Evolutionary conservation across 192 early-diverging fungal genomes (phyloP).

Genomic region (Coemansia umbellata): DNA sequence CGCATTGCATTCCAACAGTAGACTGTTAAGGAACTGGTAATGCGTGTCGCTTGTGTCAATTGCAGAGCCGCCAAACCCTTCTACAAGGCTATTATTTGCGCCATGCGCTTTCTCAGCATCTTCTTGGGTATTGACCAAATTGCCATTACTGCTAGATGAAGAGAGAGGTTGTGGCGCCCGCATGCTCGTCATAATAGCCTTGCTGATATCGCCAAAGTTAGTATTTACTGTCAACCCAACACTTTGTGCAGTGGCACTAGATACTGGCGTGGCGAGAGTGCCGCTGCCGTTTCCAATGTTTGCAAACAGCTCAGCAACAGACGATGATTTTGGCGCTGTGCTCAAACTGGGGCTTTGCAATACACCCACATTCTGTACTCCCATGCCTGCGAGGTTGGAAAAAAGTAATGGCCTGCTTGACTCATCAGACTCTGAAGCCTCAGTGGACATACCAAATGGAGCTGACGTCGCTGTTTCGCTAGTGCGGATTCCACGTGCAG

Average conservation of each 20-base stretch:
- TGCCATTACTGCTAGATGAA: no score
- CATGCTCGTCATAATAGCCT: background rate
- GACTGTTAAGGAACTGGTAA: constrained; percentile 32
- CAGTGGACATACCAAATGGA: background rate
- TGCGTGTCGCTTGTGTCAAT: constrained; percentile 3
- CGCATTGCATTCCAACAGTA: constrained; percentile 25
- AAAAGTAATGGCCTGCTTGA: constrained; percentile 13
- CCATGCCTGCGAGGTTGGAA: constrained; percentile 13
- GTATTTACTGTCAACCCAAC: background rate
- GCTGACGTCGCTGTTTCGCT: background rate
- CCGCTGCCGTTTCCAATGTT: background rate
- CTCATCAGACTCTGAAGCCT: background rate
- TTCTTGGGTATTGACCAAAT: no score
- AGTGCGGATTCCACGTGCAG: constrained; percentile 20
- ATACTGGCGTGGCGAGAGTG: no score
- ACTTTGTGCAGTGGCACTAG: no score
- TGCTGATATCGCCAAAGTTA: background rate
- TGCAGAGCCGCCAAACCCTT: no score
- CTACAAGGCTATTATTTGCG: no score
- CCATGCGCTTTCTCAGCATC: no score
- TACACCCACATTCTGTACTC: background rate
- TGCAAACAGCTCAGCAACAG: background rate
- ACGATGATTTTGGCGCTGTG: background rate
- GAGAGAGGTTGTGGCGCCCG: constrained; percentile 1
- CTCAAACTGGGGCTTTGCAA: background rate